Percentiles rank a stretch among this genome's conserved stretches.
These are phyloP conservation scores for Beauveria sp. DNA, from an alignment of 2,329 filamentous ascomycete species.

Conservation along the genomic window DNA sequence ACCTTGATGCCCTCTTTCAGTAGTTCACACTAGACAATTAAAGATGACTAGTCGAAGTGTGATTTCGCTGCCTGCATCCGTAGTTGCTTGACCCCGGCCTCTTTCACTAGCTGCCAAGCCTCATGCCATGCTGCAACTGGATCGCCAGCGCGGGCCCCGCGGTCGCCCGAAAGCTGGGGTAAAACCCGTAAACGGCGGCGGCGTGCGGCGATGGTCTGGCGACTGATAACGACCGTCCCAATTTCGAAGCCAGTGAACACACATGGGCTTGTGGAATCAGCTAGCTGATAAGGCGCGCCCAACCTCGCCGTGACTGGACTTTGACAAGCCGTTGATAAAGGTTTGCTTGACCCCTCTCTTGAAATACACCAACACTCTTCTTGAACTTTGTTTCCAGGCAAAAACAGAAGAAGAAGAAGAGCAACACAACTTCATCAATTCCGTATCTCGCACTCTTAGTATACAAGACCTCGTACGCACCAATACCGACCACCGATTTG, in stretches of 20 bases:
- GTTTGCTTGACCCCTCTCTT: neutral
- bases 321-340: neutral
- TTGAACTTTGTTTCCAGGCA: no score
- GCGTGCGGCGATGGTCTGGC: neutral
- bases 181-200: slow-evolving; percentile 1
- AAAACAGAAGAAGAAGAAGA: no score
- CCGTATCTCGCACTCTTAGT: no score
- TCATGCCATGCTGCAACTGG: neutral
- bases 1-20: neutral
- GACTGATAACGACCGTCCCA: neutral
- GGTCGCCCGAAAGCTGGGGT: slow-evolving; percentile 6
- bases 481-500: neutral
- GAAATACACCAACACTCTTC: neutral
- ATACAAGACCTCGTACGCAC: neutral
- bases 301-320: neutral
- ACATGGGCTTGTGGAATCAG: neutral
- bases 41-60: neutral
- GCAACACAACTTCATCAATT: no score
- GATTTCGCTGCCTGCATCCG: neutral
- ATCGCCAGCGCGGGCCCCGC: neutral
- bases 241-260: neutral
- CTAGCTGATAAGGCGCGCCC: slow-evolving; percentile 7
- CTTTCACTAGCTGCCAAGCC: neutral
- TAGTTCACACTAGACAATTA: neutral
- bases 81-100: neutral